These are phyloP conservation scores for Phytophthora uliginosa DNA, from an alignment of 352 stramenopile genomes.

Conservation along the genomic window DNA sequence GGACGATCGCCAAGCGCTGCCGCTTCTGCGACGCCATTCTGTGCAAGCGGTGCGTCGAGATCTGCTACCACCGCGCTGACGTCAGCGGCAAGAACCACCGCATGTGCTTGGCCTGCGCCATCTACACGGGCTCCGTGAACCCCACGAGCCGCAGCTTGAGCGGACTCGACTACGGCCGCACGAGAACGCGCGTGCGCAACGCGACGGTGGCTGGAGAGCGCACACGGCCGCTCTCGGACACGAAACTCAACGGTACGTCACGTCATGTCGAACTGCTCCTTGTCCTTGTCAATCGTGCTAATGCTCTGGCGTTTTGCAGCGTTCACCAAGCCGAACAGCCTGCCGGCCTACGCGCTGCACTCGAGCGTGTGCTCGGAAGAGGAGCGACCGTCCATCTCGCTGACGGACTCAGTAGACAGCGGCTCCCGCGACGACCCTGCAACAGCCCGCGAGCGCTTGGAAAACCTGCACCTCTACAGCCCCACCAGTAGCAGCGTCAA, in stretches of 20 bases:
- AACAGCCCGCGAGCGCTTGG: constrained; percentile 21
- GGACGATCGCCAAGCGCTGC: constrained; percentile 67
- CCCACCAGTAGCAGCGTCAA: constrained; percentile 23
- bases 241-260: constrained; percentile 28
- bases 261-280: neutral
- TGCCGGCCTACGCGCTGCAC: constrained; percentile 25
- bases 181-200: constrained; percentile 19
- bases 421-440: constrained; percentile 28
- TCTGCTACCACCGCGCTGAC: constrained; percentile 55
- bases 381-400: constrained; percentile 39
- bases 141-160: constrained; percentile 28
- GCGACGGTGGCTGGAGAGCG: constrained; percentile 21
- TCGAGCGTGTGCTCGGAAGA: constrained; percentile 36
- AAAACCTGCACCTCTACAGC: constrained; percentile 33
- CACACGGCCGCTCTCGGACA: constrained; percentile 22
- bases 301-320: constrained; percentile 7
- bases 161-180: constrained; percentile 17
- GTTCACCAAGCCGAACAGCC: constrained; percentile 36
- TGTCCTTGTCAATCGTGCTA: too few species aligned
- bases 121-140: constrained; percentile 37
- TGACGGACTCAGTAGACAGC: constrained; percentile 49
- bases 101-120: constrained; percentile 62
- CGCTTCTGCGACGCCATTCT: constrained; percentile 71
- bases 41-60: constrained; percentile 69
- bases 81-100: constrained; percentile 61